Evolutionary conservation across 257 asterid genomes (phyloP), one percentile per base, ranked within the genome.

Genomic region (Parsonsia alboflavescens): DNA sequence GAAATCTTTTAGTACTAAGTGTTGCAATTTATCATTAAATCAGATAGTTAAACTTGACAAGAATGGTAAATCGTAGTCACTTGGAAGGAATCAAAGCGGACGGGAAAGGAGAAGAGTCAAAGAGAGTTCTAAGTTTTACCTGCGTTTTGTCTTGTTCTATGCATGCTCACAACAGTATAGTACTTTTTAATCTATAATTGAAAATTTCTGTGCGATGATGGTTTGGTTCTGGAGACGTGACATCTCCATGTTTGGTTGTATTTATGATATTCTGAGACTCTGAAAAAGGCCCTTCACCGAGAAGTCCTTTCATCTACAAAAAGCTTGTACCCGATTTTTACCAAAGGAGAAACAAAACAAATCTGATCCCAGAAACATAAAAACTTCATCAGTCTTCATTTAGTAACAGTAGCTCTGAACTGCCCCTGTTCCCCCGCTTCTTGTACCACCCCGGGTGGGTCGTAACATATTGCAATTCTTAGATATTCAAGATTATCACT

Each of bases 231-330:
- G 26, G 26, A 53, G 80, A 75, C 70, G 61, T 64, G 80, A 71
- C 83, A 30, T 41, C 77, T 80, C 77, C 74, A 46, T 75, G 83
- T 33, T 45, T 76, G 77, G 71, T 63, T 64, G 48, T 71, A 75
- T 65, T 75, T 66, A 73, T 80, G 80, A 75, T 75, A 75, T 26
- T 59, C n/a, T 61, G 45, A 69, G 56, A 64, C 46, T 46, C 46
- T 21, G 33, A 45, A 9, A 46, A 45, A 49, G 13, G 13, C 15
- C 26, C 28, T n/a, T 11, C 11, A 7, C 5, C 6, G 74, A 52
- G 63, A 67, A 67, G 83, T 80, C 83, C 70, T 61, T 80, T 80
- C 83, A 57, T 70, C 49, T 6, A 15, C 58, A 63, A 70, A 75
- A 53, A 21, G 39, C 39, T 33, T 36, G 72, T 24, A 72, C 46